Conservation (phyloP, 2,329 filamentous ascomycete genomes). For the Tolypocladium sp. region DNA sequence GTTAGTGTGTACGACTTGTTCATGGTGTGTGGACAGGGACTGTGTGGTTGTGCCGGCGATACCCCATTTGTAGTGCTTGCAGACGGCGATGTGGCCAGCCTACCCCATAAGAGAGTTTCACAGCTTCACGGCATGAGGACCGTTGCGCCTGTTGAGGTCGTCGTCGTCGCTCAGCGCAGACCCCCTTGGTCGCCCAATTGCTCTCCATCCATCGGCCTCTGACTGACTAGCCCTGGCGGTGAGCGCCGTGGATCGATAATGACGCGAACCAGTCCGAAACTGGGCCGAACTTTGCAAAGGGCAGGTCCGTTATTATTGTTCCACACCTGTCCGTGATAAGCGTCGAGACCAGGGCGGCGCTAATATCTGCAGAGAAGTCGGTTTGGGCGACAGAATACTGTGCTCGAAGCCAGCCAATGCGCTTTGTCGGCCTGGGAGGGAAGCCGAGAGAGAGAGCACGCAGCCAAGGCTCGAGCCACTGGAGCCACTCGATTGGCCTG, state of each 20-base stretch:
- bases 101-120: neutral
- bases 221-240: neutral
- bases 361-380: conserved; percentile 2
- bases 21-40: neutral
- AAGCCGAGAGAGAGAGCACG: neutral
- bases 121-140: neutral
- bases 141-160: neutral
- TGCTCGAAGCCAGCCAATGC: neutral
- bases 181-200: neutral
- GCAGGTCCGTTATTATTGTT: neutral
- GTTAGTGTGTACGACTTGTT: neutral
- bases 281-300: neutral
- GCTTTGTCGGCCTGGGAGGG: neutral
- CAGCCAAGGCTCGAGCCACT: neutral
- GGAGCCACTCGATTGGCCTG: neutral
- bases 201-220: neutral
- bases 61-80: neutral
- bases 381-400: neutral
- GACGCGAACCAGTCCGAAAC: neutral
- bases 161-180: neutral
- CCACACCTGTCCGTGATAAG: conserved; percentile 1
- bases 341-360: conserved; percentile 1
- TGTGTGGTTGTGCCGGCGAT: neutral
- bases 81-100: neutral
- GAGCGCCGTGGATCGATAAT: neutral